phyloP scores from a whole-genome alignment of 1,284 basidiomycete genomes.

The Apiotrichum sp. region DNA sequence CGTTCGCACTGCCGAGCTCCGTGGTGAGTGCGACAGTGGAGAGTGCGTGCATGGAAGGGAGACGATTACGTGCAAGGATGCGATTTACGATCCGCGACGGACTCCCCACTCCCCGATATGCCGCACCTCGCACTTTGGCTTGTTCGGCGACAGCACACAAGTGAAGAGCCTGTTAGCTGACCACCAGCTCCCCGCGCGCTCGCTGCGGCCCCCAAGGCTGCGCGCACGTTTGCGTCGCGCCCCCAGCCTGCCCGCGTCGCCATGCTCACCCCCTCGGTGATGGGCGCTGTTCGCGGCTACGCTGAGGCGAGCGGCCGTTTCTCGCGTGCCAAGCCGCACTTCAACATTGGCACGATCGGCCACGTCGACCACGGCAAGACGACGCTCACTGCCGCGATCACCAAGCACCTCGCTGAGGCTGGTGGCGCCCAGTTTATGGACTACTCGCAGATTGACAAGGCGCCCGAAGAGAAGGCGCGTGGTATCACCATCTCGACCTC shows the following conservation, averaged over 20 bases:
- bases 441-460: constrained; percentile 98
- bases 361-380: constrained; percentile 95
- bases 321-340: constrained; percentile 82
- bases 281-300: constrained; percentile 39
- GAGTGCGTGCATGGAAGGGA: too few relatives aligned
- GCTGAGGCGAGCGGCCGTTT: constrained; percentile 65
- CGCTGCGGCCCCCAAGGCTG: constrained; percentile 8
- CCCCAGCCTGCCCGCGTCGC: constrained; percentile 11
- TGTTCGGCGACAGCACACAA: too few relatives aligned
- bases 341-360: constrained; percentile 92
- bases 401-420: constrained; percentile 82
- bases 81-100: neutral
- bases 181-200: constrained; percentile 8
- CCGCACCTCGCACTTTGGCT: too few relatives aligned
- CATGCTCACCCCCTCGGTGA: constrained; percentile 9
- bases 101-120: too few relatives aligned
- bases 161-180: too few relatives aligned
- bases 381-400: constrained; percentile 96
- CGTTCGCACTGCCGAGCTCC: constrained; percentile 25
- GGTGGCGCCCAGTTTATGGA: constrained; percentile 89
- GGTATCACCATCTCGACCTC: constrained; percentile 88
- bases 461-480: constrained; percentile 99
- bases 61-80: neutral
- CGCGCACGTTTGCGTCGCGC: constrained; percentile 12
- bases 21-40: constrained; percentile 21